Conservation (phyloP, 2,329 filamentous ascomycete species). For the Colletotrichum truncatum region DNA sequence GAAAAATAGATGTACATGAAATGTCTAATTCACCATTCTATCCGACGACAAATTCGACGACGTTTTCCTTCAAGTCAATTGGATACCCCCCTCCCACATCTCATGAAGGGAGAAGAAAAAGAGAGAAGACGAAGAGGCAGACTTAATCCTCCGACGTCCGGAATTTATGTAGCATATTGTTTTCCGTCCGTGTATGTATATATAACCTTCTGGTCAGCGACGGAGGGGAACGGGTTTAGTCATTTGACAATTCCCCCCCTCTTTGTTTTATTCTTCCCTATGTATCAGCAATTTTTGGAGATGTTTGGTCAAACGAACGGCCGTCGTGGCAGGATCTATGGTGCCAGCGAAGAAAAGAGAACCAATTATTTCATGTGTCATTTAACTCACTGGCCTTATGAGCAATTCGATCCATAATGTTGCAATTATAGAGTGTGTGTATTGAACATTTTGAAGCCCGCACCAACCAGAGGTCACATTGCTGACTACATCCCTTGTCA, state of each 20-base stretch:
- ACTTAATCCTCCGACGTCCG: background rate
- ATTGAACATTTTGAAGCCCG: too few species aligned
- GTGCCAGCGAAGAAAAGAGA: background rate
- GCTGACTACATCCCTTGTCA: too few species aligned
- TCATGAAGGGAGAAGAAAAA: background rate
- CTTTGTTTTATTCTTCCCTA: background rate
- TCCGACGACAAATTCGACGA: conserved; percentile 7
- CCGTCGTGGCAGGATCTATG: background rate
- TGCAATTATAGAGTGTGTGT: background rate
- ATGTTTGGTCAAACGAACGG: background rate
- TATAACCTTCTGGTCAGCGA: background rate
- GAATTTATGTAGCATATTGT: conserved; percentile 12
- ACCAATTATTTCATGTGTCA: conserved; percentile 12
- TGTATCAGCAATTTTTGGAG: background rate
- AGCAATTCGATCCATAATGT: background rate
- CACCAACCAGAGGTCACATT: too few species aligned
- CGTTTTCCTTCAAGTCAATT: background rate
- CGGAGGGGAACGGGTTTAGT: background rate
- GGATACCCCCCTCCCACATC: background rate
- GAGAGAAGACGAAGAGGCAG: background rate
- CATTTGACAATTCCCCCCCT: too few species aligned
- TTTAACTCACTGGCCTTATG: background rate
- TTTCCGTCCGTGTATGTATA: conserved; percentile 2
- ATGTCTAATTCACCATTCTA: background rate
- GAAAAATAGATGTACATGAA: conserved; percentile 11